Evolutionary conservation across 2,329 filamentous ascomycete species (phyloP), one percentile per base, ranked within the genome.

Genomic region (Venturia asperata): DNA sequence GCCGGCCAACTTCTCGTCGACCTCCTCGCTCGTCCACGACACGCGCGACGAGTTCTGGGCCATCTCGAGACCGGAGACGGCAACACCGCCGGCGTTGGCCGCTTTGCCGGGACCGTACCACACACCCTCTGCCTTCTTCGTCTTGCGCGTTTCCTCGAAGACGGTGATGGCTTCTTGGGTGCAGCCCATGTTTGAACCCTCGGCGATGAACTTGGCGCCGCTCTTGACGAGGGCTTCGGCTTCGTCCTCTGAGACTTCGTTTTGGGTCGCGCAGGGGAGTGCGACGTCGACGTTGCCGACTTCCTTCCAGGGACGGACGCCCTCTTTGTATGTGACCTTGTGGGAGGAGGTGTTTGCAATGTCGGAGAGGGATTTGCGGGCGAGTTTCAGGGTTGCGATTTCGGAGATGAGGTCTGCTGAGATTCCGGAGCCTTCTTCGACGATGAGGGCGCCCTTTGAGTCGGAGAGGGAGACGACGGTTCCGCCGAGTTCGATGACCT

Each of bases 111-210:
- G 93, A 21, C 90, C 94, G 78, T 97, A 97, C 94, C 94, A 99
- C 77, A 96, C 87, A 67, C 90, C 86, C 7, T 79, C 78, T 69
- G 85, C 86, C 81, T 91, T 86, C 76, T 85, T 85, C 75, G 82
- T 77, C 72, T 82, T 86, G 71, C 92, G 85, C 72, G 87, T 82
- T 21, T 83, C 84, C 85, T 97, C 93, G 77, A 97, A 97, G 70
- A 91, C 82, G 73, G 96, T 90, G 73, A 99, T 97, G 70, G 93
- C 93, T 70, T 90, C 92, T 79, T 94, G 91, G 42, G 92, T 97
- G 83, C 92, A 97, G 69, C 94, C 94, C 94, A 99, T 97, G 86
- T 97, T 97, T 80, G 89, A 94, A 66, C 94, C 94, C 81, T 99
- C 94, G 66, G 94, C 94, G 70, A 97, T 88, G 82, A 91, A 95